Evolutionary conservation across 129 eudicot species (phyloP).

Genomic region (Arctium minus): DNA sequence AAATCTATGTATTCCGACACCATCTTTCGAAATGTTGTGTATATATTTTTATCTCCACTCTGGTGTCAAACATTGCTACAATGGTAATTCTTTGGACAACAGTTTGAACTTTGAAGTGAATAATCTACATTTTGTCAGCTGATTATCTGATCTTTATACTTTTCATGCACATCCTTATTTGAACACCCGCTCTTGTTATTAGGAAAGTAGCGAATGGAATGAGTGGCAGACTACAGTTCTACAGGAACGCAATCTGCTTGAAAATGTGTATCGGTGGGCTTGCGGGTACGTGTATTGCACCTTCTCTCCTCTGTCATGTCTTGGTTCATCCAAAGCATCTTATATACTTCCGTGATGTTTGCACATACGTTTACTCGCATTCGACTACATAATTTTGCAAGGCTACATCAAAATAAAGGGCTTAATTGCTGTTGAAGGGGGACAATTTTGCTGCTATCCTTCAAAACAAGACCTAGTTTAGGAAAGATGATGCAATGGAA

Average conservation of each 20-base stretch:
- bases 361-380: too few relatives aligned
- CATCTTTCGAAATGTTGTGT: not conserved
- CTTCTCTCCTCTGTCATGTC: not conserved
- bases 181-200: not conserved
- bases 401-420: too few relatives aligned
- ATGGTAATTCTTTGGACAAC: not conserved
- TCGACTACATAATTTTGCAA: too few relatives aligned
- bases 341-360: not conserved
- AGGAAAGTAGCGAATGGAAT: constrained; percentile 82
- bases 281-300: constrained; percentile 66
- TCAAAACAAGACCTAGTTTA: too few relatives aligned
- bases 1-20: not conserved
- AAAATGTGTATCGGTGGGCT: constrained; percentile 93
- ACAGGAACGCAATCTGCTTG: constrained; percentile 76
- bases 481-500: too few relatives aligned
- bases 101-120: not conserved
- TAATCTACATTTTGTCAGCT: not conserved
- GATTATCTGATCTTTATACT: not conserved
- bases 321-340: not conserved
- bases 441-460: too few relatives aligned
- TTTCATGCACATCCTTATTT: not conserved
- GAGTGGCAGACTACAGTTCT: constrained; percentile 80
- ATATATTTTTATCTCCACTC: not conserved
- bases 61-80: not conserved
- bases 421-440: too few relatives aligned